Evolutionary conservation across 495 filamentous ascomycete genomes (phyloP).

Genomic region (Podospora didyma): DNA sequence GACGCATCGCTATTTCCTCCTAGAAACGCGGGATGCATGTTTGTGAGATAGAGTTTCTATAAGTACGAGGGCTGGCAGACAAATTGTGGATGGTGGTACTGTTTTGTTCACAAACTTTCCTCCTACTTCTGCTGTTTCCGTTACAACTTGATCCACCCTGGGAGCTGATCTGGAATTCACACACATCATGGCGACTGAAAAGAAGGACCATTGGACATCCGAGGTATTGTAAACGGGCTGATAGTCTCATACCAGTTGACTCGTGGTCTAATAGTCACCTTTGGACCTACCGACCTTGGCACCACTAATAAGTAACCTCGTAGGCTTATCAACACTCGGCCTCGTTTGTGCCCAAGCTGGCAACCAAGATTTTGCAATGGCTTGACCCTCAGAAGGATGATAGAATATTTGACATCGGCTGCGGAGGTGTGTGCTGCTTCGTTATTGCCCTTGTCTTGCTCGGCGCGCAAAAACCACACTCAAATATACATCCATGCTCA

Average conservation of each 20-base stretch:
- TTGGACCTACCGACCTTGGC: too few relatives aligned
- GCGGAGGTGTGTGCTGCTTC: constrained; percentile 50
- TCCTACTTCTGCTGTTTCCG: too few relatives aligned
- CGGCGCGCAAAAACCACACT: background rate
- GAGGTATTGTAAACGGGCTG: constrained; percentile 47
- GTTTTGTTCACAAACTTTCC: too few relatives aligned
- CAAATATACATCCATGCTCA: background rate
- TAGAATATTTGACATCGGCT: constrained; percentile 67
- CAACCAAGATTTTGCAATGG: constrained; percentile 59
- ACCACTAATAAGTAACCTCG: background rate
- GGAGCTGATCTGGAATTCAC: too few relatives aligned
- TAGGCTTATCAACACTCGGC: constrained; percentile 62
- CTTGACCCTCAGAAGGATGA: constrained; percentile 60
- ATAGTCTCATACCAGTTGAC: too few relatives aligned
- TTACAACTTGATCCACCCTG: too few relatives aligned
- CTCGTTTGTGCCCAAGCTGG: constrained; percentile 68
- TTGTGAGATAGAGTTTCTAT: too few relatives aligned
- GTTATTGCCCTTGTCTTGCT: background rate
- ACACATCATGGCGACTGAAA: constrained; percentile 26
- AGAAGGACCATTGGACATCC: constrained; percentile 57
- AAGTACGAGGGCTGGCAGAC: too few relatives aligned
- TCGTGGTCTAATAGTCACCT: too few relatives aligned
- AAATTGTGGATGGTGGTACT: too few relatives aligned
- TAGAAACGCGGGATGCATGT: too few relatives aligned
- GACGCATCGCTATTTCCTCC: too few relatives aligned